phyloP scores from a whole-genome alignment of 1,284 basidiomycete genomes.

The Neonothopanus nambi region DNA sequence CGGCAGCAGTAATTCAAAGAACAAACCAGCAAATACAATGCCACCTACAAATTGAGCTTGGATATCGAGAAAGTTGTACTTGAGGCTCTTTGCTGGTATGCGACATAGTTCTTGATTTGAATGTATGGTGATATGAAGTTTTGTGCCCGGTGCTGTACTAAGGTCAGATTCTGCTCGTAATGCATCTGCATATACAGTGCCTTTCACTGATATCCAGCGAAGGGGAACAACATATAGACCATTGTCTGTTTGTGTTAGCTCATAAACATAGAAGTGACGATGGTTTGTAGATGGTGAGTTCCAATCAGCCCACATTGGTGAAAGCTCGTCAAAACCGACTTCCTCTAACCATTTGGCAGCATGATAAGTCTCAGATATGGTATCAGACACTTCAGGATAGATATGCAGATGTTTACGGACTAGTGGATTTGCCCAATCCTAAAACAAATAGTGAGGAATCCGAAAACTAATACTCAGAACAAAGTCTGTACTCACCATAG shows the following conservation, averaged over 20 bases:
- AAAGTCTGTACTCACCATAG: slow-evolving; percentile 2
- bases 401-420: slow-evolving; percentile 29
- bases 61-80: background rate
- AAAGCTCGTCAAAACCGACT: slow-evolving; percentile 22
- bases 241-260: slow-evolving; percentile 20
- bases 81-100: background rate
- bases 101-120: background rate
- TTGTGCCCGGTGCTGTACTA: too few relatives aligned
- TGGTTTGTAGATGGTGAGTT: background rate
- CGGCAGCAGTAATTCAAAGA: background rate
- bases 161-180: background rate
- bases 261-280: slow-evolving; percentile 27
- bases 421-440: slow-evolving; percentile 38
- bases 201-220: slow-evolving; percentile 23
- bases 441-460: background rate
- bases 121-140: too few relatives aligned
- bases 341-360: slow-evolving; percentile 30
- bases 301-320: slow-evolving; percentile 37
- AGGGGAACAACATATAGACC: slow-evolving; percentile 25
- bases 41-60: background rate
- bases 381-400: slow-evolving; percentile 29
- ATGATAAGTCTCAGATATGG: slow-evolving; percentile 32
- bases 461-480: background rate
- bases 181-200: slow-evolving; percentile 15
- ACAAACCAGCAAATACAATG: background rate